Conservation (phyloP, 75 land plant genomes). For the Pinus tabuliformis region DNA sequence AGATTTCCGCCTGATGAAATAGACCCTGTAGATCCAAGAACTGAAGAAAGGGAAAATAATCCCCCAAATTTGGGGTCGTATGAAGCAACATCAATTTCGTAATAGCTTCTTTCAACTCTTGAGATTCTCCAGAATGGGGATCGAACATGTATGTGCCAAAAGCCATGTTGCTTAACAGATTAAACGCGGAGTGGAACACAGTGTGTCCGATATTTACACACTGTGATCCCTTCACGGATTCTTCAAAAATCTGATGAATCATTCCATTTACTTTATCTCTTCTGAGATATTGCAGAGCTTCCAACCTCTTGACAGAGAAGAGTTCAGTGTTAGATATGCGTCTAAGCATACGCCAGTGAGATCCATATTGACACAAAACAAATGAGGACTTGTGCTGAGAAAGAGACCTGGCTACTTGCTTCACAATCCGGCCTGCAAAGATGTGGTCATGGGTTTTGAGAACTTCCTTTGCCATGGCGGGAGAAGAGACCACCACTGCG, state of each 20-base stretch:
- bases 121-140: too few relatives aligned
- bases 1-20: not conserved
- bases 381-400: not conserved
- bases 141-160: too few relatives aligned
- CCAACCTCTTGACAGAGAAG: constrained; percentile 9
- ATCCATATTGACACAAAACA: not conserved
- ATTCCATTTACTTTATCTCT: not conserved
- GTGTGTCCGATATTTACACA: too few relatives aligned
- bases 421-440: not conserved
- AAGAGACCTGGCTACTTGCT: not conserved
- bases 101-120: not conserved
- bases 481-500: not conserved
- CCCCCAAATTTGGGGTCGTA: not conserved
- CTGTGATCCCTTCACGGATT: too few relatives aligned
- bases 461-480: constrained; percentile 3
- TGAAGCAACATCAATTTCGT: not conserved
- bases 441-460: not conserved
- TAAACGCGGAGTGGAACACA: too few relatives aligned
- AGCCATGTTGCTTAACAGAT: too few relatives aligned
- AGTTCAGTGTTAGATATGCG: not conserved
- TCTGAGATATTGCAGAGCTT: constrained; percentile 7
- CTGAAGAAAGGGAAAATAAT: not conserved
- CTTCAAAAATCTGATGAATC: too few relatives aligned
- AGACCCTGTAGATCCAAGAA: not conserved
- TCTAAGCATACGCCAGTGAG: not conserved